Evolutionary conservation across 495 filamentous ascomycete species (phyloP).

Genomic region (Annulohypoxylon nitens): DNA sequence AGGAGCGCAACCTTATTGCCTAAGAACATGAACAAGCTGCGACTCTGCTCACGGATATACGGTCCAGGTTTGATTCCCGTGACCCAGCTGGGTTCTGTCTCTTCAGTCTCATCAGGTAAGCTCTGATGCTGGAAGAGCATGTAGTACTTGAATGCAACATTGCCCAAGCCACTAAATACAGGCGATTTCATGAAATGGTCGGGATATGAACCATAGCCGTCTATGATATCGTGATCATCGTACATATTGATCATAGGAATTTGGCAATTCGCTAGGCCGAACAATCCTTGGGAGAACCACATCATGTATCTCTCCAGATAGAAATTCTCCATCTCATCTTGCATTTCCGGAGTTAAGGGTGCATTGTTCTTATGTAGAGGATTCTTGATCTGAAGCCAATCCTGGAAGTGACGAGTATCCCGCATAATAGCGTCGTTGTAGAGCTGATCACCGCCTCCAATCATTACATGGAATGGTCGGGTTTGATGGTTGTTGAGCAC

Average conservation of each 20-base stretch:
- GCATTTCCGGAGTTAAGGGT: conserved; percentile 80
- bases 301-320: conserved; percentile 86
- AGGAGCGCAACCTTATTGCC: conserved; percentile 84
- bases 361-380: conserved; percentile 79
- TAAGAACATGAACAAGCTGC: conserved; percentile 87
- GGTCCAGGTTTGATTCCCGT: conserved; percentile 84
- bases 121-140: conserved; percentile 98
- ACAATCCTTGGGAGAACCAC: conserved; percentile 97
- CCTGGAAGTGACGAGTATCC: conserved; percentile 78
- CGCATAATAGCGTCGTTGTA: conserved; percentile 89
- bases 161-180: conserved; percentile 89
- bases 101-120: conserved; percentile 78
- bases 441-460: conserved; percentile 96
- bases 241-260: conserved; percentile 99
- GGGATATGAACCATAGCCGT: conserved; percentile 94
- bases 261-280: conserved; percentile 90
- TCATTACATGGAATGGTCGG: conserved; percentile 97
- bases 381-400: conserved; percentile 88
- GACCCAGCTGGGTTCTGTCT: conserved; percentile 91
- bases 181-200: conserved; percentile 91
- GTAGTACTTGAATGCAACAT: conserved; percentile 97
- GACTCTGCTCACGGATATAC: conserved; percentile 87
- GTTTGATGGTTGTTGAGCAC: conserved; percentile 93
- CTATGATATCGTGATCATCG: conserved; percentile 98
- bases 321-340: conserved; percentile 85